A percentile compares a stretch with the other conserved stretches of the same genome.
Evolutionary conservation across 169 alveolate genomes (phyloP).

Genomic region (Babesia ovata): DNA sequence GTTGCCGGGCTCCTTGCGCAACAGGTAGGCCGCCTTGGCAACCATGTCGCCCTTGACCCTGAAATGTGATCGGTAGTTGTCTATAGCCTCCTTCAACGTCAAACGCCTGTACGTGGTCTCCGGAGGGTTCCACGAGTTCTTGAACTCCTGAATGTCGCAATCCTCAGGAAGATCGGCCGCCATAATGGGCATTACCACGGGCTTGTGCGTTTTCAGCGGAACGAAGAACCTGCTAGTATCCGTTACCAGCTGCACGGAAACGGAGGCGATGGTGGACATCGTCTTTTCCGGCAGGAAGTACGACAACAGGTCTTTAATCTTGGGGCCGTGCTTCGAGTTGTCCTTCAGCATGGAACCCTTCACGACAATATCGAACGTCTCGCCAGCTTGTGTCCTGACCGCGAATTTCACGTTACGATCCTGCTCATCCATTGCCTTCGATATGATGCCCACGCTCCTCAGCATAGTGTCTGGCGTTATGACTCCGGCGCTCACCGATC

Average conservation of each 20-base stretch:
- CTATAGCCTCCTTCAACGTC: constrained; percentile 42
- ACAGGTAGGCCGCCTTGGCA: constrained; percentile 52
- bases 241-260: constrained; percentile 27
- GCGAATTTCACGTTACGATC: constrained; percentile 37
- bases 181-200: constrained; percentile 58
- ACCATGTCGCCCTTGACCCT: constrained; percentile 6
- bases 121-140: constrained; percentile 71
- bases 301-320: constrained; percentile 44
- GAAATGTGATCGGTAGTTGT: constrained; percentile 28
- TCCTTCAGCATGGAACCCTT: constrained; percentile 37
- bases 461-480: constrained; percentile 31
- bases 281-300: constrained; percentile 40
- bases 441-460: constrained; percentile 9
- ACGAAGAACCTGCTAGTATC: constrained; percentile 48
- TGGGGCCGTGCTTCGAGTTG: constrained; percentile 20
- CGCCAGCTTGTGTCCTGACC: constrained; percentile 29
- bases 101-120: constrained; percentile 29
- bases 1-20: constrained; percentile 62
- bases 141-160: constrained; percentile 66
- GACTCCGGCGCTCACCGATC: constrained; percentile 17
- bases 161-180: constrained; percentile 64
- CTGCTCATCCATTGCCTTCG: constrained; percentile 31
- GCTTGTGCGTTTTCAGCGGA: constrained; percentile 49
- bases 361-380: constrained; percentile 36
- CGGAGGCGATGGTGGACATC: constrained; percentile 25